A percentile compares a stretch with the other conserved stretches of the same genome.
These are phyloP conservation scores for Fusarium sp. DNA, from an alignment of 2,329 filamentous ascomycete genomes.

Conservation along the genomic window DNA sequence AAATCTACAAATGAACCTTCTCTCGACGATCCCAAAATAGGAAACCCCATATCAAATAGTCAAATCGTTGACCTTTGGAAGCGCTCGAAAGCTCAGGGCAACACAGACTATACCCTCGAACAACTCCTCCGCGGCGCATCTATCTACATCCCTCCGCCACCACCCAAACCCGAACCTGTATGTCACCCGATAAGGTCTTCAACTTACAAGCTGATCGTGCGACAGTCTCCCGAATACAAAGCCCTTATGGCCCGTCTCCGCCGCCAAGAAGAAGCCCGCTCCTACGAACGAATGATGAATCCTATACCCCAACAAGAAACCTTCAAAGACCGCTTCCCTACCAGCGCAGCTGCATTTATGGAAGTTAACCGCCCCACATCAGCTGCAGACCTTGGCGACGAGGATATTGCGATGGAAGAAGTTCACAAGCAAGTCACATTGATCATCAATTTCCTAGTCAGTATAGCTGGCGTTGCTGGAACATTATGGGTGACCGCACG, in stretches of 20 bases:
- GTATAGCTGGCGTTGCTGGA: slow-evolving; percentile 81
- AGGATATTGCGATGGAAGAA: slow-evolving; percentile 77
- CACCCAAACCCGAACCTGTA: slow-evolving; percentile 82
- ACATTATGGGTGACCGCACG: slow-evolving; percentile 83
- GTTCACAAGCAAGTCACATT: slow-evolving; percentile 85
- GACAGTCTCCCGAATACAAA: slow-evolving; percentile 82
- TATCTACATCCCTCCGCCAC: slow-evolving; percentile 83
- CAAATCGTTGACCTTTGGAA: slow-evolving; percentile 75
- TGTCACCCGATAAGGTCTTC: slow-evolving; percentile 52
- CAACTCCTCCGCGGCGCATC: slow-evolving; percentile 76
- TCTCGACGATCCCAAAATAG: slow-evolving; percentile 64
- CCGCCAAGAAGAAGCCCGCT: slow-evolving; percentile 81
- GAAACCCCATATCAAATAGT: slow-evolving; percentile 77
- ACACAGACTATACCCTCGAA: slow-evolving; percentile 68
- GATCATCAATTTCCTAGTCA: slow-evolving; percentile 90
- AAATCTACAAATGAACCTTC: slow-evolving; percentile 62
- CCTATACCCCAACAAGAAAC: slow-evolving; percentile 67
- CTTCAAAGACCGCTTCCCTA: slow-evolving; percentile 70
- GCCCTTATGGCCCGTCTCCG: slow-evolving; percentile 88
- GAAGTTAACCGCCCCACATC: slow-evolving; percentile 63
- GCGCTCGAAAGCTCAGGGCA: slow-evolving; percentile 56
- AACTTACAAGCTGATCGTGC: neutral
- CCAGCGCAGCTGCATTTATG: slow-evolving; percentile 67
- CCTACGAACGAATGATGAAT: slow-evolving; percentile 84
- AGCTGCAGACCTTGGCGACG: slow-evolving; percentile 64